Base-by-base conservation (phyloP, 148 eudicot genomes). In the Mesembryanthemum crystallinum region DNA sequence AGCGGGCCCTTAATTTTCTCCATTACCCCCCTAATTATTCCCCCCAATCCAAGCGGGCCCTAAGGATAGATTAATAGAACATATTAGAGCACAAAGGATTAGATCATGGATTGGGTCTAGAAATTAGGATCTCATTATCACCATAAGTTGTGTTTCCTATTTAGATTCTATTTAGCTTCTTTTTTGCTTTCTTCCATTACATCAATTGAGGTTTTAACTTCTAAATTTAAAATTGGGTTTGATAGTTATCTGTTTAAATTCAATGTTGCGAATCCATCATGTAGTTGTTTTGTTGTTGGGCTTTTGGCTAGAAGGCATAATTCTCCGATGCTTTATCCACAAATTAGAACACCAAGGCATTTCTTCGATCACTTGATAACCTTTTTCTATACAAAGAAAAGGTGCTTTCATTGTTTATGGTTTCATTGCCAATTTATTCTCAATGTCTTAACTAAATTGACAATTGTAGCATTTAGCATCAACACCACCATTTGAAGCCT, bases 81-180 rank as follows among this genome's bases (percentile, higher is more conserved):
- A 70, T 75, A 75, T 80, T 80, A 79, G 64, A 17, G 67, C n/a
- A 71, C 61, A 80, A 47, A 49, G 18, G 55, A 10, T 42, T 47
- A 75, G 30, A 62, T 49, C 15, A 75, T 63, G 23, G 67, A 64
- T 63, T 72, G 32, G 49, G 64, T 42, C 66, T 32, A 52, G 66
- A 70, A 58, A 69, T 69, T 52, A 79, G 28, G 8, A 17, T 47
- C 13, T 6, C 23, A 79, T 74, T 74, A 74, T 42, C 8, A 32
- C 52, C 64, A 35, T 57, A 80, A 71, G n/a, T 70, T 54, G 28
- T 61, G 45, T 52, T 69, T 74, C 45, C 58, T 23, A 63, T 23
- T n/a, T 15, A 52, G 28, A 69, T 69, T 80, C 67, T 64, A 4
- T 20, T 29, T 45, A 65, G 25, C 71, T 65, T 45, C 2, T 13